Percentiles rank a stretch among this genome's conserved stretches.
Evolutionary conservation across 1,284 basidiomycete genomes (phyloP).

Genomic region (Sutorius eximius): DNA sequence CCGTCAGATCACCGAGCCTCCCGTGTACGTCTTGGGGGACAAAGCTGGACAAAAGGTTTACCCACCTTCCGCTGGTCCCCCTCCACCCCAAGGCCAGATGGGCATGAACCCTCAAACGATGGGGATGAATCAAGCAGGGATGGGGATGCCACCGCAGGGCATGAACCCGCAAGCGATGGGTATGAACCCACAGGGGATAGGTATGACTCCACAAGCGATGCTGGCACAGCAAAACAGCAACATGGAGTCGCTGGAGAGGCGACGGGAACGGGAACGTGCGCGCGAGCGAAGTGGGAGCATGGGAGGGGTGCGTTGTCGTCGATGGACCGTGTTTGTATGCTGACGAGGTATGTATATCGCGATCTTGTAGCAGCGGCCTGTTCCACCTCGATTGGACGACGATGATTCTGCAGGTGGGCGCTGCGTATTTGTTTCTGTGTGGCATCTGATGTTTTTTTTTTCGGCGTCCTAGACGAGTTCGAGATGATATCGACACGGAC

Average conservation of each 20-base stretch:
- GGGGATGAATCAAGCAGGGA: conserved; percentile 30
- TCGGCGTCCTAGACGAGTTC: conserved; percentile 53
- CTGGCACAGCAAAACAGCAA: conserved; percentile 67
- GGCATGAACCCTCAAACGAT: conserved; percentile 30
- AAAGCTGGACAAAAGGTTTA: conserved; percentile 64
- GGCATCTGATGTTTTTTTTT: neutral
- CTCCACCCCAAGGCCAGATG: conserved; percentile 28
- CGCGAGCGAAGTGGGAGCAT: conserved; percentile 33
- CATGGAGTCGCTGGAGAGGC: conserved; percentile 66
- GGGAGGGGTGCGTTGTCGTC: conserved; percentile 12
- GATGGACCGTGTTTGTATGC: neutral
- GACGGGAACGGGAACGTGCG: conserved; percentile 51
- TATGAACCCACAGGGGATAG: conserved; percentile 27
- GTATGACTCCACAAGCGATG: conserved; percentile 56
- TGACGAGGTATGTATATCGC: conserved; percentile 1
- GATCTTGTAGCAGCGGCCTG: conserved; percentile 28
- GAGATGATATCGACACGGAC: conserved; percentile 71
- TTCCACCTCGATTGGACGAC: conserved; percentile 54
- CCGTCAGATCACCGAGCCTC: conserved; percentile 59
- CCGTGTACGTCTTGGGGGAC: conserved; percentile 67
- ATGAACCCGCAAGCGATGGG: conserved; percentile 31
- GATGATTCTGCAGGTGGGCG: conserved; percentile 66
- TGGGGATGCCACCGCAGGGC: conserved; percentile 31
- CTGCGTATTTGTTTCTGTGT: neutral
- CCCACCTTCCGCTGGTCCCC: conserved; percentile 39